Evolutionary conservation across 306 rosid species (phyloP).

Genomic region (Rosa rugosa): DNA sequence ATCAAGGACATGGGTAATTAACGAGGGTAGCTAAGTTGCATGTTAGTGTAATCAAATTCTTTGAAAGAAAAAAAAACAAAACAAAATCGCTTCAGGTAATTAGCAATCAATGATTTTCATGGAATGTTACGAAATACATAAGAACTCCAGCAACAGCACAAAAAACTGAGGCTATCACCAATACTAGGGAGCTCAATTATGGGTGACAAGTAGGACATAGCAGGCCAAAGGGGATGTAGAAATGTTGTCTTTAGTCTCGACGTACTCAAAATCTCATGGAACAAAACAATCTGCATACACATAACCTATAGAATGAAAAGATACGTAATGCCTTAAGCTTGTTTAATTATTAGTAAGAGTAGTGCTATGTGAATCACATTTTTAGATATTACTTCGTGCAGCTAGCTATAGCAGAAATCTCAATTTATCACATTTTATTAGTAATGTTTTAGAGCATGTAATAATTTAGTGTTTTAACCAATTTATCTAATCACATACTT

Average conservation of each 20-base stretch:
- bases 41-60: background rate
- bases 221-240: constrained; percentile 10
- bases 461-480: too few relatives aligned
- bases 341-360: too few relatives aligned
- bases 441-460: too few relatives aligned
- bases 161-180: background rate
- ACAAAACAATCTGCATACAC: background rate
- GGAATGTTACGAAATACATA: background rate
- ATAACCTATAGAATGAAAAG: too few relatives aligned
- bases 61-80: background rate
- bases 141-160: background rate
- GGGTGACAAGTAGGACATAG: background rate
- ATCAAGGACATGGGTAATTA: background rate
- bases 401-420: too few relatives aligned
- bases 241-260: background rate
- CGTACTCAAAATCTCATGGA: background rate
- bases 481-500: too few relatives aligned
- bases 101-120: background rate
- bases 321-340: too few relatives aligned
- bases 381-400: too few relatives aligned
- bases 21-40: background rate
- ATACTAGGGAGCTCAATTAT: background rate
- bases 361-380: too few relatives aligned
- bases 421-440: too few relatives aligned
- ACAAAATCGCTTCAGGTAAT: background rate